Evolutionary conservation across 768 basidiomycete species (phyloP).

Genomic region (Myochromella boudieri): DNA sequence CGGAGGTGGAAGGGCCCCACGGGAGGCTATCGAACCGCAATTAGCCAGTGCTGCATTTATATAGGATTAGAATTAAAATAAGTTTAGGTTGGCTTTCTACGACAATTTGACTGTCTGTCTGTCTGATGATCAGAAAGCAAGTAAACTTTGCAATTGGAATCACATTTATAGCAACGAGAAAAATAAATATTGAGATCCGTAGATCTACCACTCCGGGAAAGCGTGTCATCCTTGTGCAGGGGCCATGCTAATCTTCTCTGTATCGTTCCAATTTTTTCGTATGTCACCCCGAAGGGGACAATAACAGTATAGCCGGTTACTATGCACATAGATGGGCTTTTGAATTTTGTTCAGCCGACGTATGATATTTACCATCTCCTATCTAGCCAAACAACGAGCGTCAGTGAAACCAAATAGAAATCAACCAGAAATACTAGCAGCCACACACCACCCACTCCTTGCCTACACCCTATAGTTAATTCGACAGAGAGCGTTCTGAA

Average conservation of each 20-base stretch:
- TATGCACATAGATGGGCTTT: constrained; percentile 5
- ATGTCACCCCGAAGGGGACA: constrained; percentile 92
- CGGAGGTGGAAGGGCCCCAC: neutral
- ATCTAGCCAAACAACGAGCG: too few species aligned
- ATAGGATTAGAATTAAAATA: neutral
- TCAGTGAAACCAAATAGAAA: too few species aligned
- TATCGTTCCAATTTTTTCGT: constrained; percentile 99
- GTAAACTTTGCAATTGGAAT: neutral
- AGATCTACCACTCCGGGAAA: constrained; percentile 85
- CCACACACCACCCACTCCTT: too few species aligned
- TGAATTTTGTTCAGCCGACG: constrained; percentile 25
- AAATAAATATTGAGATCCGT: constrained; percentile 42
- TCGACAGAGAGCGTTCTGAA: too few species aligned
- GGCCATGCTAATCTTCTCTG: constrained; percentile 99
- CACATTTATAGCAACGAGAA: neutral
- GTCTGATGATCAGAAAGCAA: neutral
- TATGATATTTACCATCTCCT: too few species aligned
- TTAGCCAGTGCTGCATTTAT: too few species aligned
- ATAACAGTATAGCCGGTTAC: neutral
- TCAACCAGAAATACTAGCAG: too few species aligned
- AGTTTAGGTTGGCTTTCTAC: neutral
- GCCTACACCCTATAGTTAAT: too few species aligned
- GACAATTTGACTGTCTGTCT: neutral
- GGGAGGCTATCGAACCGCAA: neutral
- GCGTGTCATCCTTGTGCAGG: constrained; percentile 99